phyloP scores from a whole-genome alignment of 164 flowering plant species.

The Berberis thunbergii region DNA sequence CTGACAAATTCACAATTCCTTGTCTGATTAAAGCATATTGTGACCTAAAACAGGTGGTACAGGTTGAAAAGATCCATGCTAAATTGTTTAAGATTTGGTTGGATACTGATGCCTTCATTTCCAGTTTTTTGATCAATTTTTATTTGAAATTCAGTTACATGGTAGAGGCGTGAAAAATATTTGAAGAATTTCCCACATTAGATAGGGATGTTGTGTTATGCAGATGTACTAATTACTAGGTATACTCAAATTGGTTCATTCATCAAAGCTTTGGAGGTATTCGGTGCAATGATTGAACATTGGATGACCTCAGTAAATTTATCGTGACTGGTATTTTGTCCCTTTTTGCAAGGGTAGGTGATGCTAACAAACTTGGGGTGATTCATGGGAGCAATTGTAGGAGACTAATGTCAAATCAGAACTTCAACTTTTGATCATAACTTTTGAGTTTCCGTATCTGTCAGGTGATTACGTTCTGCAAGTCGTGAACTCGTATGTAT shows the following conservation, averaged over 20 bases:
- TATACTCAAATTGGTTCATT: constrained; percentile 42
- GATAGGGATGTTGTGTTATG: constrained; percentile 59
- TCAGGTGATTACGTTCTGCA: too few species aligned
- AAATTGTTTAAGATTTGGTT: constrained; percentile 17
- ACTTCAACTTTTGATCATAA: constrained; percentile 53
- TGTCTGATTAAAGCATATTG: constrained; percentile 47
- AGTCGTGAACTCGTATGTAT: too few species aligned
- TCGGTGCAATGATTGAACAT: constrained; percentile 31
- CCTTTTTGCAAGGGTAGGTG: constrained; percentile 26
- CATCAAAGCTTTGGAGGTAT: constrained; percentile 33
- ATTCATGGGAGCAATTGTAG: constrained; percentile 45
- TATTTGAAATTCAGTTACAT: constrained; percentile 18
- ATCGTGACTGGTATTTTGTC: constrained; percentile 54
- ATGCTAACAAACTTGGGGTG: constrained; percentile 30
- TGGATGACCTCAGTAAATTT: constrained; percentile 36
- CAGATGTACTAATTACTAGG: constrained; percentile 66
- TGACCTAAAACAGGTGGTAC: constrained; percentile 17
- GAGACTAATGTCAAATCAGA: constrained; percentile 32
- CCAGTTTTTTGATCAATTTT: constrained; percentile 23
- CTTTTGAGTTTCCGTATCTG: too few species aligned
- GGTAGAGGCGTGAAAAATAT: constrained; percentile 16
- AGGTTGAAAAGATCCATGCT: constrained; percentile 44
- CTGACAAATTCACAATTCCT: constrained; percentile 64
- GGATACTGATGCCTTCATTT: constrained; percentile 14
- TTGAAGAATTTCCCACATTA: constrained; percentile 24